Conservation (phyloP, 352 stramenopile genomes). For the Globisporangium cederbergense region DNA sequence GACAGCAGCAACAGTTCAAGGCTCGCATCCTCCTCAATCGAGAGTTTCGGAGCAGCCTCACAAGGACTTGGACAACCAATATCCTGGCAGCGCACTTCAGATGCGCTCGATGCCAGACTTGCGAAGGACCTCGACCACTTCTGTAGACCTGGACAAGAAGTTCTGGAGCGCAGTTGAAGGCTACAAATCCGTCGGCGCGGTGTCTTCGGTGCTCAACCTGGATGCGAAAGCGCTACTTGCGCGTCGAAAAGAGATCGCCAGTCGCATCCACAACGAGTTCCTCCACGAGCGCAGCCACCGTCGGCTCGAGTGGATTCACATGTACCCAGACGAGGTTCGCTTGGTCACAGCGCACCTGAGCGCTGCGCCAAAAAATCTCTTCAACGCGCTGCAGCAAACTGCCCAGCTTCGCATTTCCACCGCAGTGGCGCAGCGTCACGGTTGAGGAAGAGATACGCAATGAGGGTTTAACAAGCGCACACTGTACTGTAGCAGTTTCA, state of each 20-base stretch:
- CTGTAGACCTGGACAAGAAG: slow-evolving; percentile 32
- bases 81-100: neutral
- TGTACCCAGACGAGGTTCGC: slow-evolving; percentile 46
- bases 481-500: neutral
- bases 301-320: slow-evolving; percentile 40
- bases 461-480: neutral
- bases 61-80: neutral
- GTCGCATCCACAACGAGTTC: slow-evolving; percentile 49
- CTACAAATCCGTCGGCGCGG: slow-evolving; percentile 41
- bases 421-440: slow-evolving; percentile 17
- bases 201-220: slow-evolving; percentile 26
- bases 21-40: neutral
- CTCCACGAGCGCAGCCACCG: slow-evolving; percentile 17
- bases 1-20: neutral
- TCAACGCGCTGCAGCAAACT: slow-evolving; percentile 50
- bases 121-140: neutral
- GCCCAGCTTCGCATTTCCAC: slow-evolving; percentile 51
- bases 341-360: slow-evolving; percentile 27
- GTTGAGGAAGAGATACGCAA: neutral
- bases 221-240: slow-evolving; percentile 29
- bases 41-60: neutral
- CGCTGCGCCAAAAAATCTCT: slow-evolving; percentile 32
- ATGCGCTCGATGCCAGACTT: neutral
- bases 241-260: slow-evolving; percentile 37
- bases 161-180: slow-evolving; percentile 72